A percentile compares a stretch with the other conserved stretches of the same genome.
Evolutionary conservation across 2,329 filamentous ascomycete species (phyloP).

Genomic region (Calycina herbarum): DNA sequence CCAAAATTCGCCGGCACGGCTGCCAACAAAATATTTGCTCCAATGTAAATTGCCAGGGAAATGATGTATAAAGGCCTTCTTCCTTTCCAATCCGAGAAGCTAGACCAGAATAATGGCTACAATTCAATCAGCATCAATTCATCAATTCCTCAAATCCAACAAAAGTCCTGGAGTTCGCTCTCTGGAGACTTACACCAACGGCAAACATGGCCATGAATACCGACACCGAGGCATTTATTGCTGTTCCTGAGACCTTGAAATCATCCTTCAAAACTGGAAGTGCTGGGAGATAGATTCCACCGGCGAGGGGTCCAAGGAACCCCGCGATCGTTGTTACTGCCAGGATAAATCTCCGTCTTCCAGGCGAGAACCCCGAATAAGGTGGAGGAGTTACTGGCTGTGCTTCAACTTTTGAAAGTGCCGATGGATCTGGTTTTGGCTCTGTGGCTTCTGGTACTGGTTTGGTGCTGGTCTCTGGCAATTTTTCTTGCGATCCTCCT

Average conservation of each 20-base stretch:
- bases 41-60: conserved; percentile 10
- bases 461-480: background rate
- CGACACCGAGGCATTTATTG: conserved; percentile 11
- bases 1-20: conserved; percentile 12
- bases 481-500: conserved; percentile 2
- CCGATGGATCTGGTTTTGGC: conserved; percentile 1
- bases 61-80: conserved; percentile 12
- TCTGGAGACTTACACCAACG: conserved; percentile 7
- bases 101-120: conserved; percentile 12
- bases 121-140: background rate
- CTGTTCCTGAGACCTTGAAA: conserved; percentile 9
- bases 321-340: conserved; percentile 10
- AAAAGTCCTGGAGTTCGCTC: background rate
- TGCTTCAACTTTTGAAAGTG: conserved; percentile 1
- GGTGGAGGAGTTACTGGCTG: conserved; percentile 9
- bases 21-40: conserved; percentile 10
- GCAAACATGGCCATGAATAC: conserved; percentile 14
- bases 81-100: conserved; percentile 12
- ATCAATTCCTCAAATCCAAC: background rate
- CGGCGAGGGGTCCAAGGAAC: conserved; percentile 8
- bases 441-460: background rate
- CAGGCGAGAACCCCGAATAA: conserved; percentile 11
- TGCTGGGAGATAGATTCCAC: conserved; percentile 12
- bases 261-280: conserved; percentile 10
- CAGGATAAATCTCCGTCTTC: conserved; percentile 10